Base-by-base conservation (phyloP, 163 green algal species). In the Scenedesmus sp. region DNA sequence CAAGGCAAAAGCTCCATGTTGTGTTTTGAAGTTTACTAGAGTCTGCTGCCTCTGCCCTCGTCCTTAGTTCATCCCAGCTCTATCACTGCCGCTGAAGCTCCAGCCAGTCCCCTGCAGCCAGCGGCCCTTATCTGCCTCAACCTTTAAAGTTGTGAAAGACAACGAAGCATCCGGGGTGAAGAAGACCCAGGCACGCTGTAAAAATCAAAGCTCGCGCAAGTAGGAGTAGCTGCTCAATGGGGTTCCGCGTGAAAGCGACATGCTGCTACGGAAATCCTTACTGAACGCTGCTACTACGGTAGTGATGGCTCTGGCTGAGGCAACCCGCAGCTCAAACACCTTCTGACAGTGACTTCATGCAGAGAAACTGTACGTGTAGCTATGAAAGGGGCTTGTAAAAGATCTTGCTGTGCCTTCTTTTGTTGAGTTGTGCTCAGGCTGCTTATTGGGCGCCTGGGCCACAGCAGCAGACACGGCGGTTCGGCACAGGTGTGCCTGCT, bases 1-100 rank as follows among this genome's bases (percentile, higher is more conserved):
- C 70, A 79, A 79, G 70, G 70, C 12, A 79, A 79, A 79, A 52
- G 4, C 70, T 79, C 70, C 70, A 79, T 79, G 70, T 20, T 79
- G 2, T 6, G 46, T 7, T 52, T 52, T 13, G 23, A 1, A 52
- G 2, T 52, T 16, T 6, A 46, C 20, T 79, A 79, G 23, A 23
- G 46, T 46, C 70, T 76, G 66, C 66, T 34, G 66, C 6, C 66
- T 18, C 66, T 79, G 70, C 1, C 70, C 23, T 13, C 23, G 70
- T 52, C 70, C 23, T 79, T 52, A 79, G 23, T 79, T 79, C 70
- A 79, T 79, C 70, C 70, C 46, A 23, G 70, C 70, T 52, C 70
- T 46, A 46, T 79, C 70, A 79, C 70, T 79, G 70, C 70, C 70
- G 70, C 70, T 79, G 70, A 23, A 79, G 4, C 70, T 79, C 70